phyloP scores from a whole-genome alignment of 2,329 filamentous ascomycete genomes.

The Cryphonectria japonica region DNA sequence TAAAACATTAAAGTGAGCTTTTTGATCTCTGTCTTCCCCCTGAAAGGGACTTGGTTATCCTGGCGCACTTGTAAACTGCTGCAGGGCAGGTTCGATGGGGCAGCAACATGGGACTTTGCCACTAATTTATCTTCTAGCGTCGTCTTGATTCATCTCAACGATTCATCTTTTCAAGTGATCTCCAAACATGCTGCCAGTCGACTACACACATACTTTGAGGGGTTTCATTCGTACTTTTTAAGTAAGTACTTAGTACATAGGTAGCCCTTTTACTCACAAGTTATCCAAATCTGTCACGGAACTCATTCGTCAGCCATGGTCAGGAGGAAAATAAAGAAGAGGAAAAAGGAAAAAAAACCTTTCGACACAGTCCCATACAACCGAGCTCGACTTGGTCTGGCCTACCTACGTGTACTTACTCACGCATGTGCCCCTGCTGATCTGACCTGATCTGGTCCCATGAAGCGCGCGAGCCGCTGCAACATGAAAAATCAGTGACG shows the following conservation, averaged over 20 bases:
- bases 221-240: background rate
- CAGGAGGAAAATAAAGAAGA: background rate
- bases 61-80: background rate
- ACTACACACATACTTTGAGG: background rate
- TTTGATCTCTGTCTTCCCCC: background rate
- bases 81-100: background rate
- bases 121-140: constrained; percentile 1
- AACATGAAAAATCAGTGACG: background rate
- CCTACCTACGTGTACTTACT: background rate
- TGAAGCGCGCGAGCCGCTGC: background rate
- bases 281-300: no score
- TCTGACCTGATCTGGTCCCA: background rate
- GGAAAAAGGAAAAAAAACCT: background rate
- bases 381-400: background rate
- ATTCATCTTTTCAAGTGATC: background rate
- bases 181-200: background rate
- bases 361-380: background rate
- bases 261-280: no score
- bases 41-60: background rate
- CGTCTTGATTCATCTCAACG: background rate
- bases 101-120: background rate
- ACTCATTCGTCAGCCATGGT: no score
- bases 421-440: background rate
- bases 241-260: no score
- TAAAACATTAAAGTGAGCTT: background rate